These are phyloP conservation scores for Warburgia ugandensis DNA, from an alignment of 164 flowering plant genomes.

Conservation along the genomic window DNA sequence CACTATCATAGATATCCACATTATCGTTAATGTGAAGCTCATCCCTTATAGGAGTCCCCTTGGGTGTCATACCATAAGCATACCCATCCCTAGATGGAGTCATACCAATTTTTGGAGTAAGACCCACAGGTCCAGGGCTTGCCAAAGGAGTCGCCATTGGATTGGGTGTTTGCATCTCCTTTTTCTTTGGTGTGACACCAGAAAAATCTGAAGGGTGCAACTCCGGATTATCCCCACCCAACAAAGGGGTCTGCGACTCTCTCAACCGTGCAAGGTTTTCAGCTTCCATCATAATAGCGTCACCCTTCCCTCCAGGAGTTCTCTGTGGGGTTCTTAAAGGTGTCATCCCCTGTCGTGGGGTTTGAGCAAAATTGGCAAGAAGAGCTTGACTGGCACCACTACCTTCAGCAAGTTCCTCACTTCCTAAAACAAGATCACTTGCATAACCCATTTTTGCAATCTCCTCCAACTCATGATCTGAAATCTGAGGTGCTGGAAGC, in stretches of 20 bases:
- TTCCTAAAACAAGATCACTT: constrained; percentile 73
- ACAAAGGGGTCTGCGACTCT: constrained; percentile 89
- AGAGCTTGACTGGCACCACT: constrained; percentile 92
- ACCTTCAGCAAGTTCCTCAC: constrained; percentile 71
- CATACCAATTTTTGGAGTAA: constrained; percentile 86
- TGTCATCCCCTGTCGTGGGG: constrained; percentile 82
- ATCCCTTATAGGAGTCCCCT: constrained; percentile 87
- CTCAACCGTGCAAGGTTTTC: constrained; percentile 89
- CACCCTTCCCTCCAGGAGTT: constrained; percentile 91
- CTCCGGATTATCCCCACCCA: constrained; percentile 97
- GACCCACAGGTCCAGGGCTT: constrained; percentile 69
- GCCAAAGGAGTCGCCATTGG: constrained; percentile 79
- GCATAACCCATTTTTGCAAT: constrained; percentile 96
- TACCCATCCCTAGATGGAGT: constrained; percentile 78
- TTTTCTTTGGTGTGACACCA: constrained; percentile 91
- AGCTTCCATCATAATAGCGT: constrained; percentile 99
- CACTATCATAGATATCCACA: constrained; percentile 59
- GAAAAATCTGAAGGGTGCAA: constrained; percentile 98
- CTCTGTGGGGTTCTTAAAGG: constrained; percentile 90
- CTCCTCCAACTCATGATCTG: constrained; percentile 91
- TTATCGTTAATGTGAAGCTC: constrained; percentile 93
- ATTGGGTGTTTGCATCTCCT: constrained; percentile 85
- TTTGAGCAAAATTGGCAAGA: constrained; percentile 75
- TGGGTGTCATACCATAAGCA: constrained; percentile 76
- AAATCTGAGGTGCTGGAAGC: constrained; percentile 96